These are phyloP conservation scores for Solanum dulcamara DNA, from an alignment of 257 asterid species.

Conservation along the genomic window DNA sequence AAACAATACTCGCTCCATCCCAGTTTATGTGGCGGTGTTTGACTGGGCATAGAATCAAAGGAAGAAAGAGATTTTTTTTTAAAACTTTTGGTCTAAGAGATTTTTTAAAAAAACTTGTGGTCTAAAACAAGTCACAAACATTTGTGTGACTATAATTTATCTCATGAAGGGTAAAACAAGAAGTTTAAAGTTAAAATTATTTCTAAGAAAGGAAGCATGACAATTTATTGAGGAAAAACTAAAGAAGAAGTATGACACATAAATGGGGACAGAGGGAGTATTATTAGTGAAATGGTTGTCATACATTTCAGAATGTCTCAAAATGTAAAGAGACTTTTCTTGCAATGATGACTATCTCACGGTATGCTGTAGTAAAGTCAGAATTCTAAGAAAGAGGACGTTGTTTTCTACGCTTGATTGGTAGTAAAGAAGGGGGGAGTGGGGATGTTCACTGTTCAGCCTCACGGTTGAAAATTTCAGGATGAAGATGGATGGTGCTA, in stretches of 20 bases:
- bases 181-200: not conserved
- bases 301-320: not conserved
- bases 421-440: not conserved
- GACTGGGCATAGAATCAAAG: not conserved
- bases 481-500: not conserved
- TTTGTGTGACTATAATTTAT: not conserved
- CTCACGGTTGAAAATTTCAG: not conserved
- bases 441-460: not conserved
- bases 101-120: too few relatives aligned
- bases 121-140: not conserved
- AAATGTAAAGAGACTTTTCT: not conserved
- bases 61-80: not conserved
- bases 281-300: not conserved
- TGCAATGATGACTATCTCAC: not conserved
- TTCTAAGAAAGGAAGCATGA: not conserved
- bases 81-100: too few relatives aligned
- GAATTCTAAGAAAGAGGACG: not conserved
- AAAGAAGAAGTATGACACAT: not conserved
- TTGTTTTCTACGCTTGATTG: not conserved
- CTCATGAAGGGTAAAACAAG: not conserved
- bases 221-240: not conserved
- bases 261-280: not conserved
- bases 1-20: not conserved
- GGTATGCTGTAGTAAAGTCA: not conserved
- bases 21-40: not conserved